phyloP scores from a whole-genome alignment of 768 basidiomycete species.

The Leccinellum rugosiceps region DNA sequence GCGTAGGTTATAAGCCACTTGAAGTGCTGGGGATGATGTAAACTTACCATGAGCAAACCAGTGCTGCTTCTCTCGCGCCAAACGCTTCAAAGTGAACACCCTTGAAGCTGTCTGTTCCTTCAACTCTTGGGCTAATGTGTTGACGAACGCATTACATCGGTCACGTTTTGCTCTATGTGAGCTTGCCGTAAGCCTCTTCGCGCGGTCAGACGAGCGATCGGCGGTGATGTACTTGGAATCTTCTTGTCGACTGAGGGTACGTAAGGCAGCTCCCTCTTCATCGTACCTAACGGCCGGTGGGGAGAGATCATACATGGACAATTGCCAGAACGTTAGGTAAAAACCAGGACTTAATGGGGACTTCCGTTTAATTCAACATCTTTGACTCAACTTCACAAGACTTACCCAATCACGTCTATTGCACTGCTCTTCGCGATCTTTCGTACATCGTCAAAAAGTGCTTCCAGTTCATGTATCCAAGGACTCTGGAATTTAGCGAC shows the following conservation, averaged over 20 bases:
- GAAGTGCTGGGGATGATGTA: neutral
- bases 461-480: conserved; percentile 74
- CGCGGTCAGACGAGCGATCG: conserved; percentile 69
- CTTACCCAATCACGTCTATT: conserved; percentile 70
- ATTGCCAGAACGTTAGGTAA: conserved; percentile 96
- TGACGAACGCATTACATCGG: conserved; percentile 59
- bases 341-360: conserved; percentile 68
- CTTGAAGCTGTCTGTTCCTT: conserved; percentile 74
- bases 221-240: conserved; percentile 59
- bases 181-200: conserved; percentile 52
- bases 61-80: conserved; percentile 72
- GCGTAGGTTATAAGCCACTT: conserved; percentile 5
- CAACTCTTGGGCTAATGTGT: conserved; percentile 61
- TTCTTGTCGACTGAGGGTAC: conserved; percentile 63
- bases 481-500: conserved; percentile 45
- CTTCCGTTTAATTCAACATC: conserved; percentile 2
- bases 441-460: conserved; percentile 73
- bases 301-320: conserved; percentile 85
- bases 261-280: conserved; percentile 63
- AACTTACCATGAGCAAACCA: conserved; percentile 72
- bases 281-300: conserved; percentile 78
- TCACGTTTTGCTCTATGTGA: conserved; percentile 63
- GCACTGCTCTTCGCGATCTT: conserved; percentile 66
- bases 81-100: conserved; percentile 70
- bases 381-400: conserved; percentile 7